These are phyloP conservation scores for Penicillium odoratum DNA, from an alignment of 495 filamentous ascomycete species.

Conservation along the genomic window DNA sequence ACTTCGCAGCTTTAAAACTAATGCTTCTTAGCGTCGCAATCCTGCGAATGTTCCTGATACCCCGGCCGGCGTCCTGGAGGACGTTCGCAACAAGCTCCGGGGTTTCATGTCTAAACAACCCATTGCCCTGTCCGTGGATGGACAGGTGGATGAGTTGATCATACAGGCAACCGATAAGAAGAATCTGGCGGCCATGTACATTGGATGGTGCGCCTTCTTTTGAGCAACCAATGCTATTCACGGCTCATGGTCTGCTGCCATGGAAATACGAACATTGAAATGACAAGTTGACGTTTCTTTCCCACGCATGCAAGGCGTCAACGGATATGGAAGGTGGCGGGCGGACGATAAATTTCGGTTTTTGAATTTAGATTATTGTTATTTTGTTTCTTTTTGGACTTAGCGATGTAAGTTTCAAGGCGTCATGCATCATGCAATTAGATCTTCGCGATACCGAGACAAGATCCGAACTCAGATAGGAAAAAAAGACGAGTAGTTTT, in stretches of 20 bases:
- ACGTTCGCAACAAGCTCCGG: conserved; percentile 80
- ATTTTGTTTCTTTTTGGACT: not conserved
- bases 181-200: conserved; percentile 89
- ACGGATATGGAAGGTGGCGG: not conserved
- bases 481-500: not conserved
- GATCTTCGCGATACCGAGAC: not conserved
- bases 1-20: not conserved
- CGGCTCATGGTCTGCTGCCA: not conserved
- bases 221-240: conserved; percentile 34
- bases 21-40: conserved; percentile 50
- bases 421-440: not conserved
- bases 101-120: conserved; percentile 82
- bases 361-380: conserved; percentile 1
- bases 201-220: conserved; percentile 96
- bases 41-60: conserved; percentile 72
- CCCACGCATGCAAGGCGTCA: not conserved
- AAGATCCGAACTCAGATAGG: not conserved
- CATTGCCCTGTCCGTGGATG: conserved; percentile 90
- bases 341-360: not conserved
- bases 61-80: conserved; percentile 86
- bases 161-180: conserved; percentile 73
- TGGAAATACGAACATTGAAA: not conserved
- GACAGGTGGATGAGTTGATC: conserved; percentile 91
- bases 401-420: not conserved
- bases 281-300: not conserved